Percentiles rank a stretch among this genome's conserved stretches.
phyloP scores from a whole-genome alignment of 2,329 filamentous ascomycete genomes.

The Colletotrichum sp. region DNA sequence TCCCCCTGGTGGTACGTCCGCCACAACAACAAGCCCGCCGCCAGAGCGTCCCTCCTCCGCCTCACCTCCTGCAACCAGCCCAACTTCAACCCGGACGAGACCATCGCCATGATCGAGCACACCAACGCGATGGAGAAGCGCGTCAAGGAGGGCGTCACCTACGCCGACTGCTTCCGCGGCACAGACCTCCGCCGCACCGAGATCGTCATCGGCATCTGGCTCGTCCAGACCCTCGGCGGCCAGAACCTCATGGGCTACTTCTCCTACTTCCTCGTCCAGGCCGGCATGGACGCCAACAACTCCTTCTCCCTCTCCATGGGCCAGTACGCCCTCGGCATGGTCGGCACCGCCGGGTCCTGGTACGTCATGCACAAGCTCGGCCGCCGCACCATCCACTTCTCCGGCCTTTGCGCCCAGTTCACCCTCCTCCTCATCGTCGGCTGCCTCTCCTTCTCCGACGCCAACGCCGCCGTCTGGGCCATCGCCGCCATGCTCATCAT shows the following conservation, averaged over 20 bases:
- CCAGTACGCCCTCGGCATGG: conserved; percentile 53
- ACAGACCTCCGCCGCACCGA: conserved; percentile 57
- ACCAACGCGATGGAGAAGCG: conserved; percentile 55
- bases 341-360: conserved; percentile 57
- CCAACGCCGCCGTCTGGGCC: conserved; percentile 42
- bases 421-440: conserved; percentile 44
- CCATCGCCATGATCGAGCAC: conserved; percentile 57
- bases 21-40: conserved; percentile 43
- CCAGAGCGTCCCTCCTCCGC: conserved; percentile 43
- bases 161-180: conserved; percentile 57
- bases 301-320: conserved; percentile 51
- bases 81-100: conserved; percentile 48
- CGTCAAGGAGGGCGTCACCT: conserved; percentile 45
- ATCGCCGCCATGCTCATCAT: conserved; percentile 52
- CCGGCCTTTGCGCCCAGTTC: conserved; percentile 45
- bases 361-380: conserved; percentile 52
- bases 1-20: conserved; percentile 58
- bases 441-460: conserved; percentile 37
- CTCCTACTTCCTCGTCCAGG: conserved; percentile 37
- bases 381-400: conserved; percentile 53
- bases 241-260: conserved; percentile 46
- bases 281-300: conserved; percentile 46
- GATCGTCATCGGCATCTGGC: conserved; percentile 53
- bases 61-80: conserved; percentile 42
- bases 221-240: conserved; percentile 52